Percentiles rank a stretch among this genome's conserved stretches.
phyloP scores from a whole-genome alignment of 1,284 basidiomycete genomes.

The Leccinum fuscescens region DNA sequence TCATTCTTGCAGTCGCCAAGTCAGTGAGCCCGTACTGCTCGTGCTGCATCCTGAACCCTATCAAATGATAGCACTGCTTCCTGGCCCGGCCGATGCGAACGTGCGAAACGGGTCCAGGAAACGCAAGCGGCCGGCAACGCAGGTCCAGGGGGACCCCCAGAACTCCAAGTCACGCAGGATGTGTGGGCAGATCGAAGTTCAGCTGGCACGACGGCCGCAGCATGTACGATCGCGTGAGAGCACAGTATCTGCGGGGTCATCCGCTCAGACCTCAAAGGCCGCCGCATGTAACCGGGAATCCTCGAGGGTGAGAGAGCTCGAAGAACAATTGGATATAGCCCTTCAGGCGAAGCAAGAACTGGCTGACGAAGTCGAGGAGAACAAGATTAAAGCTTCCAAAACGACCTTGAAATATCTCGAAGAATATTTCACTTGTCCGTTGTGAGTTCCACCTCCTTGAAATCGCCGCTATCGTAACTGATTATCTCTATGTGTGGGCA shows the following conservation, averaged over 20 bases:
- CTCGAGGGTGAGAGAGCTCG: conserved; percentile 27
- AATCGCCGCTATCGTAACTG: conserved; percentile 11
- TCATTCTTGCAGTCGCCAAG: conserved; percentile 5
- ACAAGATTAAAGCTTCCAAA: conserved; percentile 33
- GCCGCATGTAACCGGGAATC: conserved; percentile 1
- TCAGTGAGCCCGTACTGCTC: conserved; percentile 8
- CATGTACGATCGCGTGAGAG: conserved; percentile 3
- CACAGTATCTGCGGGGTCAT: neutral
- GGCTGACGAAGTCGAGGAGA: conserved; percentile 38
- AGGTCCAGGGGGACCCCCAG: neutral
- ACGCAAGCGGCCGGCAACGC: conserved; percentile 6
- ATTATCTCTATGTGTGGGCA: conserved; percentile 5
- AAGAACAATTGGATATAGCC: conserved; percentile 37
- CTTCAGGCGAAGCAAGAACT: conserved; percentile 41
- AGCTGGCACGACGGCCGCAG: neutral
- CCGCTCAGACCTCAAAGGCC: neutral
- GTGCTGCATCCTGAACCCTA: conserved; percentile 1
- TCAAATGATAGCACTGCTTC: conserved; percentile 10
- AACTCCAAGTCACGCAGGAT: conserved; percentile 9
- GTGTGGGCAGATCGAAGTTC: conserved; percentile 16
- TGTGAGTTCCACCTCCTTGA: conserved; percentile 19
- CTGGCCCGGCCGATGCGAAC: neutral
- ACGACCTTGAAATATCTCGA: conserved; percentile 50
- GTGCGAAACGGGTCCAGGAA: conserved; percentile 4
- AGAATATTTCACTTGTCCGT: conserved; percentile 47